Evolutionary conservation across 2,329 filamentous ascomycete genomes (phyloP).

Genomic region (Neobulgaria alba): DNA sequence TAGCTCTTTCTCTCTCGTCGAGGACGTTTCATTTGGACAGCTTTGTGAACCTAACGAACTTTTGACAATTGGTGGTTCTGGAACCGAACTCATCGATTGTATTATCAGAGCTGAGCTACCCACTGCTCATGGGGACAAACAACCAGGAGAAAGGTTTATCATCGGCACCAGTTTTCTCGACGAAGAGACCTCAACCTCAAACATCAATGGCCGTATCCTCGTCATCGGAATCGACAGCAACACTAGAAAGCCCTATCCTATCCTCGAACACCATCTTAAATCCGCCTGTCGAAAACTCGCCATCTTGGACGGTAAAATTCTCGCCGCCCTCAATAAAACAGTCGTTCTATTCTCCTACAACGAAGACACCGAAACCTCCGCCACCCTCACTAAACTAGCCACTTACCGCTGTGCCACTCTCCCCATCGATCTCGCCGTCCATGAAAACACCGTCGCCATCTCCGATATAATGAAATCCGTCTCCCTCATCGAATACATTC

Average conservation of each 20-base stretch:
- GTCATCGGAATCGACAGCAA: slow-evolving; percentile 69
- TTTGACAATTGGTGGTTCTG: slow-evolving; percentile 44
- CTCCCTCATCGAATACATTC: slow-evolving; percentile 64
- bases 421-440: slow-evolving; percentile 69
- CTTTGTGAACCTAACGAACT: slow-evolving; percentile 54
- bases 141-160: slow-evolving; percentile 69
- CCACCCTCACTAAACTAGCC: slow-evolving; percentile 59
- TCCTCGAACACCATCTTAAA: slow-evolving; percentile 61
- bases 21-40: slow-evolving; percentile 79
- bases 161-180: slow-evolving; percentile 74
- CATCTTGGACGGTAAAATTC: slow-evolving; percentile 66
- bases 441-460: slow-evolving; percentile 66
- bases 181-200: slow-evolving; percentile 37
- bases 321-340: slow-evolving; percentile 85
- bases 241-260: slow-evolving; percentile 62
- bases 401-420: slow-evolving; percentile 76
- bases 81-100: slow-evolving; percentile 71
- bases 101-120: slow-evolving; percentile 69
- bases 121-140: slow-evolving; percentile 45
- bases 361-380: slow-evolving; percentile 46
- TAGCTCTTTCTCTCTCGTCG: slow-evolving; percentile 80
- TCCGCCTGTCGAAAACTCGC: slow-evolving; percentile 75
- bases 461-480: slow-evolving; percentile 93
- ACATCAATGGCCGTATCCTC: slow-evolving; percentile 67
- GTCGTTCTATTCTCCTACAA: slow-evolving; percentile 52